These are phyloP conservation scores for Vitis riparia DNA, from an alignment of 164 flowering plant species.

Conservation along the genomic window DNA sequence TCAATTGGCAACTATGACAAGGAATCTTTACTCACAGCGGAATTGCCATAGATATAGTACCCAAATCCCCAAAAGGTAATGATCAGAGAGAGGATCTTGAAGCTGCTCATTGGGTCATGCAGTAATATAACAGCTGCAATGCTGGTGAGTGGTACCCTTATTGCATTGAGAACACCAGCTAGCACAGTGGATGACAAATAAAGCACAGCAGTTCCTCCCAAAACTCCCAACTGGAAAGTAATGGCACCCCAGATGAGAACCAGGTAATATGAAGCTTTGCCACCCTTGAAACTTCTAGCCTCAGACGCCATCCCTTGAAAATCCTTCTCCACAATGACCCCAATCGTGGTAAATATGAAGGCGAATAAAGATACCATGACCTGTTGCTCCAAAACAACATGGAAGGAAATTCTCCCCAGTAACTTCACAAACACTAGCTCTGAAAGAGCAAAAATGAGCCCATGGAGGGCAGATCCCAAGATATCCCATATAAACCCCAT, in stretches of 20 bases:
- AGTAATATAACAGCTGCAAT: slow-evolving; percentile 78
- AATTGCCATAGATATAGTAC: slow-evolving; percentile 67
- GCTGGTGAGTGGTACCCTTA: slow-evolving; percentile 85
- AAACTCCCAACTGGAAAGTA: slow-evolving; percentile 81
- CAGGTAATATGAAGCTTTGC: slow-evolving; percentile 48
- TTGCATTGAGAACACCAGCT: slow-evolving; percentile 86
- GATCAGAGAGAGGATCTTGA: slow-evolving; percentile 83
- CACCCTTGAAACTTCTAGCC: slow-evolving; percentile 63
- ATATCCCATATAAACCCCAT: slow-evolving; percentile 80
- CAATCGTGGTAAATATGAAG: slow-evolving; percentile 71
- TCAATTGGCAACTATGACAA: not conserved
- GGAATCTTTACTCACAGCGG: slow-evolving; percentile 29
- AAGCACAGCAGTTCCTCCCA: slow-evolving; percentile 73
- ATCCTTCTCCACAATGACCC: slow-evolving; percentile 55
- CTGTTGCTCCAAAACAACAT: slow-evolving; percentile 94
- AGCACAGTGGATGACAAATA: slow-evolving; percentile 77
- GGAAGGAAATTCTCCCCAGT: slow-evolving; percentile 77
- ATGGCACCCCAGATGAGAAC: slow-evolving; percentile 79
- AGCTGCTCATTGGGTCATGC: slow-evolving; percentile 85
- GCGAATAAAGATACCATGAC: slow-evolving; percentile 80
- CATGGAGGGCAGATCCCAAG: slow-evolving; percentile 87
- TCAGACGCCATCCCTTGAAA: slow-evolving; percentile 66
- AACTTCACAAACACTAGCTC: slow-evolving; percentile 73
- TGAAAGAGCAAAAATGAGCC: slow-evolving; percentile 90
- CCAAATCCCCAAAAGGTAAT: slow-evolving; percentile 88